These are phyloP conservation scores for Exophiala aquamarina DNA, from an alignment of 2,329 filamentous ascomycete genomes.

Conservation along the genomic window DNA sequence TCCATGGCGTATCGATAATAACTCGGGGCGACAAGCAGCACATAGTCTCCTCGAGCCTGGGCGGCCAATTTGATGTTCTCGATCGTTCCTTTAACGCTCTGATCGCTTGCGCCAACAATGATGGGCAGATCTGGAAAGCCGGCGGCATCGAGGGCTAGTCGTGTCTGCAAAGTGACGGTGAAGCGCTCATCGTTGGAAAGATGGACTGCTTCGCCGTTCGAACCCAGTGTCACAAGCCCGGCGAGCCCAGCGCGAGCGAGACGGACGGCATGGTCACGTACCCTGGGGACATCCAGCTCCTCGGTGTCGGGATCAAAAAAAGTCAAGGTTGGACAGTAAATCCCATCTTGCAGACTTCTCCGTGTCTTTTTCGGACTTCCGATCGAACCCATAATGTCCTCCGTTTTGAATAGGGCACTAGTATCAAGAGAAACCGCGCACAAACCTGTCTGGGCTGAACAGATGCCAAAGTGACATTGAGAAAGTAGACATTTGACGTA, in stretches of 20 bases:
- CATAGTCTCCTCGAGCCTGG: constrained; percentile 73
- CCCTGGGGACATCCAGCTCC: constrained; percentile 75
- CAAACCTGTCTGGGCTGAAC: too few relatives aligned
- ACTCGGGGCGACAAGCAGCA: constrained; percentile 74
- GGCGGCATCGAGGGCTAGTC: constrained; percentile 77
- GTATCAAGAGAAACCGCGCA: too few relatives aligned
- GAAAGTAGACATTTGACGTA: too few relatives aligned
- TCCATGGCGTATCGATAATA: constrained; percentile 80
- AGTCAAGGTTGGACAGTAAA: constrained; percentile 87
- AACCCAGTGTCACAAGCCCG: constrained; percentile 83
- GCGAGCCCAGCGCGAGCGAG: constrained; percentile 75
- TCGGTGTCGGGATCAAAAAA: constrained; percentile 84
- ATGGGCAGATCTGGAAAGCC: constrained; percentile 75
- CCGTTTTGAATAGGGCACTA: too few relatives aligned
- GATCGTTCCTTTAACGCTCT: constrained; percentile 78
- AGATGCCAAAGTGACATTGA: too few relatives aligned
- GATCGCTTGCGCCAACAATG: constrained; percentile 78
- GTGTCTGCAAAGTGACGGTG: constrained; percentile 72
- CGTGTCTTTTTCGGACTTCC: neutral
- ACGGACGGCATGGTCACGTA: constrained; percentile 61
- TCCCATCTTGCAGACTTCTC: constrained; percentile 34
- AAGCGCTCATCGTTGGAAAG: constrained; percentile 75
- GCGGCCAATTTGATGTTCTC: constrained; percentile 68
- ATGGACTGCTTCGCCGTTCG: constrained; percentile 87
- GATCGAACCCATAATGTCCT: neutral